phyloP scores from a whole-genome alignment of 208 protist species.

The Zelonia costaricensis region DNA sequence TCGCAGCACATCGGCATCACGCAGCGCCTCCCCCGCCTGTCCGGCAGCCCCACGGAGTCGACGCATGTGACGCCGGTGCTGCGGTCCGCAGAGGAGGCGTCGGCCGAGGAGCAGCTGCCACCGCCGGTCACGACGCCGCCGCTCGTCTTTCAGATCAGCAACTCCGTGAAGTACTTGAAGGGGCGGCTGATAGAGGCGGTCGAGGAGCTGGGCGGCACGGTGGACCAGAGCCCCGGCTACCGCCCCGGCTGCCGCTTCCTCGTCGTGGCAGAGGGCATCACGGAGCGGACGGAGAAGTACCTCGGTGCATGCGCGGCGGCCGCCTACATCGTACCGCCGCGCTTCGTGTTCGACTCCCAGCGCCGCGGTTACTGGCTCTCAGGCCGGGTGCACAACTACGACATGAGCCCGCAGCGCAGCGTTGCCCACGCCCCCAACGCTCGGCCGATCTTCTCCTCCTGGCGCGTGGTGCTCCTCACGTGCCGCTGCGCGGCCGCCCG shows the following conservation, averaged over 20 bases:
- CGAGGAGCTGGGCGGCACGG: slow-evolving; percentile 37
- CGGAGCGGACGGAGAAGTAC: slow-evolving; percentile 82
- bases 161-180: slow-evolving; percentile 44
- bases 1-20: slow-evolving; percentile 31
- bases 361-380: slow-evolving; percentile 61
- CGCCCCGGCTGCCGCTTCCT: slow-evolving; percentile 49
- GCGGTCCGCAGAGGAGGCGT: neutral
- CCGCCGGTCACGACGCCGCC: neutral
- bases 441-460: slow-evolving; percentile 36
- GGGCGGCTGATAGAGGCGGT: slow-evolving; percentile 42
- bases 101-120: neutral
- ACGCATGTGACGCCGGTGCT: neutral
- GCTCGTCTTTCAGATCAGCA: slow-evolving; percentile 67
- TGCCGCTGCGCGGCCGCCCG: slow-evolving; percentile 31
- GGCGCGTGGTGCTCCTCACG: slow-evolving; percentile 66
- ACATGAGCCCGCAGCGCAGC: slow-evolving; percentile 57
- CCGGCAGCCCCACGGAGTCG: neutral
- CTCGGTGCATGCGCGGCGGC: slow-evolving; percentile 68
- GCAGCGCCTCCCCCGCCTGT: neutral
- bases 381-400: slow-evolving; percentile 48
- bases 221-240: slow-evolving; percentile 49
- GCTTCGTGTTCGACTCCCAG: slow-evolving; percentile 64
- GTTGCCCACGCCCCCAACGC: slow-evolving; percentile 3
- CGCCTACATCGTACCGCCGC: slow-evolving; percentile 60
- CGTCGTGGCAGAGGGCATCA: slow-evolving; percentile 59